phyloP scores from a whole-genome alignment of 1,284 basidiomycete species.

The Quambalaria eucalypti region DNA sequence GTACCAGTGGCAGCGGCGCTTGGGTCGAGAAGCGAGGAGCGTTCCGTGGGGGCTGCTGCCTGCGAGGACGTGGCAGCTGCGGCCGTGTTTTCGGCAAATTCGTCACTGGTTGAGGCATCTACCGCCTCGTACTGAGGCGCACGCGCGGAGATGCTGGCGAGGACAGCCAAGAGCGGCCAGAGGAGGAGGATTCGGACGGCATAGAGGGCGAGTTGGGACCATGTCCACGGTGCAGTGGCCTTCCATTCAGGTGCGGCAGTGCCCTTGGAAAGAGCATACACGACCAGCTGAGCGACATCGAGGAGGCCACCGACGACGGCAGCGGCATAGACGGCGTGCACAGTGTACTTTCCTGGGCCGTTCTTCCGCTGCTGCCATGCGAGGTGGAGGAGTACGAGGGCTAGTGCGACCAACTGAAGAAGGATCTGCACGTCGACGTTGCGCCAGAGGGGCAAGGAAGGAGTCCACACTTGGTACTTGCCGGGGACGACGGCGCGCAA shows the following conservation, averaged over 20 bases:
- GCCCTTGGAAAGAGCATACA: constrained; percentile 19
- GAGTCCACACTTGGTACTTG: constrained; percentile 23
- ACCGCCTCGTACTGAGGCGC: no score
- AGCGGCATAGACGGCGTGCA: not conserved
- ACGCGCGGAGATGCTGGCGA: not conserved
- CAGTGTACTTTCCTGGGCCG: constrained; percentile 20
- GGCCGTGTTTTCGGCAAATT: not conserved
- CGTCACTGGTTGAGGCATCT: not conserved
- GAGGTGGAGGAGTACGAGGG: constrained; percentile 21
- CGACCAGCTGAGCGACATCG: constrained; percentile 22
- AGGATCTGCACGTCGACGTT: constrained; percentile 31
- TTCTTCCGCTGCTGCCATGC: constrained; percentile 25
- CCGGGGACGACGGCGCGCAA: constrained; percentile 36
- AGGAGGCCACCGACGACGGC: constrained; percentile 9
- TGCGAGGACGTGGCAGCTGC: not conserved
- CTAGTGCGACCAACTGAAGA: constrained; percentile 32
- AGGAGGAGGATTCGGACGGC: constrained; percentile 27
- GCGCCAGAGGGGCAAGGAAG: constrained; percentile 23
- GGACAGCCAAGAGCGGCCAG: constrained; percentile 25
- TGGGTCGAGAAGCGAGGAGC: not conserved
- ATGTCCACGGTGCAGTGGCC: constrained; percentile 20
- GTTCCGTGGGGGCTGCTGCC: not conserved
- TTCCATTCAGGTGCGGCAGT: constrained; percentile 7
- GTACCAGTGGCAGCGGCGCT: not conserved
- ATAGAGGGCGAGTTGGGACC: constrained; percentile 28